These are phyloP conservation scores for Mycena chlorophos DNA, from an alignment of 768 basidiomycete genomes.

Conservation along the genomic window DNA sequence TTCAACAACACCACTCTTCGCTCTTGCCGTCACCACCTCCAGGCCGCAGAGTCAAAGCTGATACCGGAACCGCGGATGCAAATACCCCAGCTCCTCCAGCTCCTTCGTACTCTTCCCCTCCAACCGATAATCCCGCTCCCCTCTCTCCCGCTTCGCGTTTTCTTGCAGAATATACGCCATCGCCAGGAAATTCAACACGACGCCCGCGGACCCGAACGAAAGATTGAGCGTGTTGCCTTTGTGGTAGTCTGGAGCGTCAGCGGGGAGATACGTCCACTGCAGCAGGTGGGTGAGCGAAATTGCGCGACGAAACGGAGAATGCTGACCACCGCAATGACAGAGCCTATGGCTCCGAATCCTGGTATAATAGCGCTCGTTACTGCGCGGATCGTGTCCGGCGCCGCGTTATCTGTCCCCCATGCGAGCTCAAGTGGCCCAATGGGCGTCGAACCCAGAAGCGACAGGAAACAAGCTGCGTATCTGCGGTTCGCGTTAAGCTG, in stretches of 20 bases:
- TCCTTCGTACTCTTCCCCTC: conserved; percentile 39
- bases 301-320: not conserved
- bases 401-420: conserved; percentile 52
- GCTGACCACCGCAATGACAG: conserved; percentile 44
- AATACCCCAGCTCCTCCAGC: conserved; percentile 41
- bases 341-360: conserved; percentile 46
- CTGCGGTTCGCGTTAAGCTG: conserved; percentile 21
- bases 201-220: conserved; percentile 35
- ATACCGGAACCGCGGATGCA: conserved; percentile 48
- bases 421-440: conserved; percentile 44
- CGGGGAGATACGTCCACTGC: conserved; percentile 48
- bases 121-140: conserved; percentile 42
- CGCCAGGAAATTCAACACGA: conserved; percentile 32
- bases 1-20: too few relatives aligned
- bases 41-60: conserved; percentile 30
- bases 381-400: conserved; percentile 49
- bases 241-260: conserved; percentile 47
- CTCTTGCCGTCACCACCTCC: too few relatives aligned
- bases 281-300: not conserved
- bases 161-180: conserved; percentile 42
- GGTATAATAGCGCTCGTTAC: conserved; percentile 43
- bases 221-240: conserved; percentile 50
- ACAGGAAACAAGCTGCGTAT: conserved; percentile 50
- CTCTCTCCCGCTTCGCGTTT: conserved; percentile 43
- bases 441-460: conserved; percentile 39